Conservation (phyloP, 177 flowering plant genomes). For the Vitis hybrid region DNA sequence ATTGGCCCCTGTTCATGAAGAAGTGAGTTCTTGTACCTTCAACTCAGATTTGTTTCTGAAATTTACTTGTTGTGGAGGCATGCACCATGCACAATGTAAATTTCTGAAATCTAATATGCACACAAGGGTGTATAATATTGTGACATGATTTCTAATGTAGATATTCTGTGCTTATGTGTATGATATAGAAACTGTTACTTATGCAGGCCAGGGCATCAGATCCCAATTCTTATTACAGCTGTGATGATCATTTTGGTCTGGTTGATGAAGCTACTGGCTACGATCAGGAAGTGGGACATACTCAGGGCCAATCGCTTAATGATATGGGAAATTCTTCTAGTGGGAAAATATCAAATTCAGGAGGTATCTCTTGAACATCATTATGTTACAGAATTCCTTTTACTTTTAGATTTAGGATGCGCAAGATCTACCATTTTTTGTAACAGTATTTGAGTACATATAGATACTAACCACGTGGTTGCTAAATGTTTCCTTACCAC, state of each 20-base stretch:
- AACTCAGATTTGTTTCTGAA: background rate
- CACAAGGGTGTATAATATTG: no score
- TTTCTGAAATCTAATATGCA: no score
- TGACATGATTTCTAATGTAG: background rate
- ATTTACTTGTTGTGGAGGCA: background rate
- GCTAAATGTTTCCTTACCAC: background rate
- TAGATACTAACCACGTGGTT: background rate
- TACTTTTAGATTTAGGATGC: background rate
- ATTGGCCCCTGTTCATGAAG: slow-evolving; percentile 64
- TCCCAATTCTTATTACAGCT: slow-evolving; percentile 56
- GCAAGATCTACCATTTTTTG: background rate
- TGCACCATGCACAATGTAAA: no score
- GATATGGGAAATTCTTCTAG: slow-evolving; percentile 10
- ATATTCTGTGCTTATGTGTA: background rate
- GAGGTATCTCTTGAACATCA: slow-evolving; percentile 23
- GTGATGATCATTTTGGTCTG: slow-evolving; percentile 49
- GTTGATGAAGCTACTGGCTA: slow-evolving; percentile 32
- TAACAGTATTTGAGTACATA: background rate
- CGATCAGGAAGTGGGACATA: slow-evolving; percentile 24
- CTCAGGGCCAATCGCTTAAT: slow-evolving; percentile 16
- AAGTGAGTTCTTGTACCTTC: slow-evolving; percentile 42
- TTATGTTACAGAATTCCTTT: background rate
- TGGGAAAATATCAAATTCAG: slow-evolving; percentile 14
- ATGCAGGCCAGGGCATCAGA: slow-evolving; percentile 51
- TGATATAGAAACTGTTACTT: background rate